phyloP scores from a whole-genome alignment of 2,329 filamentous ascomycete genomes.

The Cladosporium sp. region DNA sequence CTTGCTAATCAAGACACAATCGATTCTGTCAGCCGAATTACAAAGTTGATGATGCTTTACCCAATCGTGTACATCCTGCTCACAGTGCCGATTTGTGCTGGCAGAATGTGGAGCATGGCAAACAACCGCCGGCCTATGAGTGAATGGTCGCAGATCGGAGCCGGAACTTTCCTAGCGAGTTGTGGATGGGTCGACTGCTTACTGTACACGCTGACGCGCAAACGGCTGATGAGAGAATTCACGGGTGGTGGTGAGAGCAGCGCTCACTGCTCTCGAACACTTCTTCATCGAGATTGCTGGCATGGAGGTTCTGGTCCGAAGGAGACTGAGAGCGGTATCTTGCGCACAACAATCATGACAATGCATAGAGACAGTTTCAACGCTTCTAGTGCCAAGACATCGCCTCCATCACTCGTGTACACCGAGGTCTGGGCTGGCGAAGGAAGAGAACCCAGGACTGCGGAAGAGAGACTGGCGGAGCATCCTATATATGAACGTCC shows the following conservation, averaged over 20 bases:
- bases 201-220: slow-evolving; percentile 55
- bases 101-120: slow-evolving; percentile 61
- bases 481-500: background rate
- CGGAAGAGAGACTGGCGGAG: background rate
- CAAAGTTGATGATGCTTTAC: slow-evolving; percentile 62
- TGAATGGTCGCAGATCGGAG: slow-evolving; percentile 44
- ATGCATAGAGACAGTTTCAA: background rate
- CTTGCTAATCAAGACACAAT: slow-evolving; percentile 24
- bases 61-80: slow-evolving; percentile 66
- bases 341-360: background rate
- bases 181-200: slow-evolving; percentile 58
- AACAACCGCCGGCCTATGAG: slow-evolving; percentile 35
- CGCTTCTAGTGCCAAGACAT: background rate
- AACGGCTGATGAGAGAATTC: slow-evolving; percentile 47
- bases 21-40: slow-evolving; percentile 35
- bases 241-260: slow-evolving; percentile 15
- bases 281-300: background rate
- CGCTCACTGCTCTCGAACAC: background rate
- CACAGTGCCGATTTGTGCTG: slow-evolving; percentile 61
- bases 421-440: background rate
- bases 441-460: too few species aligned
- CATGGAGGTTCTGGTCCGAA: background rate
- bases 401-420: background rate
- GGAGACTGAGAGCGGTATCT: background rate
- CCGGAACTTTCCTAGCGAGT: slow-evolving; percentile 54